Conservation (phyloP, 2,329 filamentous ascomycete species). For the Apiospora aurea region DNA sequence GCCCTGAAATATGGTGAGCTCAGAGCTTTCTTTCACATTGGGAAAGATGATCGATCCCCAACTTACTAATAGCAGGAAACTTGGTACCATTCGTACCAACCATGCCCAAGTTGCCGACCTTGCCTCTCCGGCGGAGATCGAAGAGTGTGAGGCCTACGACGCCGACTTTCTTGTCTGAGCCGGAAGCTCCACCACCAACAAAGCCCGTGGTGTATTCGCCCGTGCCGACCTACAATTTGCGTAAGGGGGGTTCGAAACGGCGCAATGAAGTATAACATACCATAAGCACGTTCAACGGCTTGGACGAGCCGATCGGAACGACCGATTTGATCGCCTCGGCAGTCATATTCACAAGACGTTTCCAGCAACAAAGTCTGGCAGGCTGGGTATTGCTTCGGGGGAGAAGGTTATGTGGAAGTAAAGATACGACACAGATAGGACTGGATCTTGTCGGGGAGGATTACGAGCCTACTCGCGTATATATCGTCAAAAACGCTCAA, state of each 20-base stretch:
- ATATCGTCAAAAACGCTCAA: not conserved
- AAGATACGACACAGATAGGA: not conserved
- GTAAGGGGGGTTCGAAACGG: not conserved
- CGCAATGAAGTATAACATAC: conserved; percentile 47
- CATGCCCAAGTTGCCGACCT: conserved; percentile 87
- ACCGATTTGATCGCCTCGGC: conserved; percentile 29
- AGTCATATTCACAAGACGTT: conserved; percentile 30
- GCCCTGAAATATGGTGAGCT: conserved; percentile 55
- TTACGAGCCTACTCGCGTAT: not conserved
- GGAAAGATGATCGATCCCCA: not conserved
- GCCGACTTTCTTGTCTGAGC: conserved; percentile 94
- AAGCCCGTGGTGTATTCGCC: conserved; percentile 98
- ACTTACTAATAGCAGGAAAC: conserved; percentile 87
- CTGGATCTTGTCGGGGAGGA: not conserved
- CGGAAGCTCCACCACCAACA: conserved; percentile 81
- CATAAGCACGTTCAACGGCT: conserved; percentile 73
- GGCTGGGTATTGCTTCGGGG: not conserved
- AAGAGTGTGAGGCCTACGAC: conserved; percentile 91
- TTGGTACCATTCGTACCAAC: conserved; percentile 88
- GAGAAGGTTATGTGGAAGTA: not conserved
- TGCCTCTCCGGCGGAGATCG: conserved; percentile 85
- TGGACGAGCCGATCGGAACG: conserved; percentile 28
- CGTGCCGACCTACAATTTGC: conserved; percentile 72
- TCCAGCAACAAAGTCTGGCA: not conserved
- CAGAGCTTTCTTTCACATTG: not conserved